Evolutionary conservation across 345 rosid genomes (phyloP), one percentile per base, ranked within the genome.

Genomic region (Boechera stricta): DNA sequence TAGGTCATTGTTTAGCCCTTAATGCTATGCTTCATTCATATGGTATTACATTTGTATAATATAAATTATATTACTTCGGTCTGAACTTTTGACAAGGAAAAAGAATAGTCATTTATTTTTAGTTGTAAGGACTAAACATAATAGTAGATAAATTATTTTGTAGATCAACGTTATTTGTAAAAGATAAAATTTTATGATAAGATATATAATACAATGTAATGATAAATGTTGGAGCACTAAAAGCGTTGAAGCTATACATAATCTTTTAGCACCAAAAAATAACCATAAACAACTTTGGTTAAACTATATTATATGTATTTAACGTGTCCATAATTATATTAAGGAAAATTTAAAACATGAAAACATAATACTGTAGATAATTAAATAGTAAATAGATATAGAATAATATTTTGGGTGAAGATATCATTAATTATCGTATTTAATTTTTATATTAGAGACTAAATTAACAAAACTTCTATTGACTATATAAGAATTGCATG

Each of bases 401-500:
- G 24, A 71, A 49, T 32, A 42, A 16, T 18, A 56, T 32, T 45
- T 44, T 7, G 38, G 41, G 55, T 16, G 32, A 11, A 51, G 35
- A 33, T 33, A 18, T 58, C 33, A 36, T 39, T 36, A 36, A 33
- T 10, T 24, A 60, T 47, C 45, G 5, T 2, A 38, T 26, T 58
- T 21, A 2, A 13, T 24, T 47, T 69, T 60, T 12, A 31, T 21
- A 24, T 11, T 29, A 42, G 13, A 44, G 29, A 54, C 13, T 38
- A 44, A 32, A 55, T 12, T 54, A 52, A 64, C 3, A 15, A 52
- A 35, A 7, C 5, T 31, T 10, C 1, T 38, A 29, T 63, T 51
- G 69, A 72, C 69, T 12, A 73, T 18, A 73, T 33, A 5, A 53
- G 26, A 18, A 44, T 31, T 41, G 71, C 71, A 64, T 64, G 77